Conservation (phyloP, 2,329 filamentous ascomycete genomes). For the Colletotrichum agaves region DNA sequence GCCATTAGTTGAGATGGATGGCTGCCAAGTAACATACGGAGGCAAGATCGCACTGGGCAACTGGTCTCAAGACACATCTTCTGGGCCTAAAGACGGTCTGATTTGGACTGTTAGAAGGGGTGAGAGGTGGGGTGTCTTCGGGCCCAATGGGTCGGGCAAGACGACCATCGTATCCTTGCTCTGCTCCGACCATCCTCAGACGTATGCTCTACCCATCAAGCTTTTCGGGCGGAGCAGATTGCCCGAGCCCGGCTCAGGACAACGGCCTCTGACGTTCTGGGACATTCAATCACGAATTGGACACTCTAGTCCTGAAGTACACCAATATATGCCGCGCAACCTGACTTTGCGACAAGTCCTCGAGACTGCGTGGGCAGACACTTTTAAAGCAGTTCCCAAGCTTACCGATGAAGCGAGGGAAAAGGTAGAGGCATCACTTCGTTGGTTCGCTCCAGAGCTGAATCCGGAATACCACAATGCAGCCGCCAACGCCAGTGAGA, state of each 20-base stretch:
- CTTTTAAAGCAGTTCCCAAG: conserved; percentile 77
- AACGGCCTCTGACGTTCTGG: conserved; percentile 86
- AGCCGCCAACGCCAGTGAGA: conserved; percentile 40
- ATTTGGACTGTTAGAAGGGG: conserved; percentile 86
- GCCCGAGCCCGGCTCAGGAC: conserved; percentile 73
- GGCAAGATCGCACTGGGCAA: conserved; percentile 81
- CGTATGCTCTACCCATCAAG: conserved; percentile 87
- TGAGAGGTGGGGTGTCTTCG: conserved; percentile 92
- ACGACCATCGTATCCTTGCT: conserved; percentile 93
- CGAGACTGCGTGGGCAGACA: conserved; percentile 91
- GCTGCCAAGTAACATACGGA: conserved; percentile 84
- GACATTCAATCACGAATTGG: conserved; percentile 91
- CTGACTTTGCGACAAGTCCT: conserved; percentile 79
- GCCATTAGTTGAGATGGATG: conserved; percentile 85
- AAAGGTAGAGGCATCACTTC: conserved; percentile 75
- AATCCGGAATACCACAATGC: conserved; percentile 60
- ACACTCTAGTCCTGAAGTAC: conserved; percentile 93
- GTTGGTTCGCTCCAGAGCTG: conserved; percentile 84
- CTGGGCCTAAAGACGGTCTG: conserved; percentile 70
- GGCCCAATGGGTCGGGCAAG: conserved; percentile 94
- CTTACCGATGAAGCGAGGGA: conserved; percentile 66
- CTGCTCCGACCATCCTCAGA: conserved; percentile 94
- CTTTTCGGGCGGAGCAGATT: conserved; percentile 86
- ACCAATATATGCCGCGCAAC: conserved; percentile 87
- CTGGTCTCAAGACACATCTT: conserved; percentile 72